Base-by-base conservation (phyloP, 2,329 filamentous ascomycete species). In the Elsinoe australis region DNA sequence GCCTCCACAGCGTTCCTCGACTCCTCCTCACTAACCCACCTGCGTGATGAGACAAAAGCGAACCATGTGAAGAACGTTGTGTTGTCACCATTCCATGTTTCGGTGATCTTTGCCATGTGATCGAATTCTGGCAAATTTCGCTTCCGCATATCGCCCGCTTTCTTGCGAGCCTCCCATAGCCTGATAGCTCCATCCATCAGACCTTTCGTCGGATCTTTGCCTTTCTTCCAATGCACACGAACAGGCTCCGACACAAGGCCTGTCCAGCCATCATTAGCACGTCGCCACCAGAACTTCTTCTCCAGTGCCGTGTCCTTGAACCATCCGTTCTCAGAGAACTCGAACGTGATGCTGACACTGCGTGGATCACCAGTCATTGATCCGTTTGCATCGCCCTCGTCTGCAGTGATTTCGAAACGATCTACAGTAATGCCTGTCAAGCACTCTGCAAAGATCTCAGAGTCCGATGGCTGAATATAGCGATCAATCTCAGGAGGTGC, bases 1-100 rank as follows among this genome's bases (percentile, higher is more conserved):
- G 79, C 73, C 66, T 79, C 76, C 18, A 64, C 67, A 5, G 81
- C 83, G 52, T 75, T 70, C 55, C 69, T 70, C 57, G 77, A 83
- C 73, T 94, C 85, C 66, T 86, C 83, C 2, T 79, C 82, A 38
- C 76, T 78, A 57, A 95, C 70, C 59, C 78, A 78, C 54, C 78
- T 54, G 80, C 86, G 53, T 75, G 79, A 63, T 9, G 67, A 69
- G 14, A 72, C 67, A 71, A 82, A 95, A 47, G 83, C 86, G 64
- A 95, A 95, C 77, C 83, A 92, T 50, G 81, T 79, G 64, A 95
- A 95, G 75, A 95, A 95, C 68, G 83, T 88, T 44, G 75, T 80
- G 55, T 67, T 65, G 42, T 54, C 54, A 29, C 38, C 66, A 59
- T 49, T 69, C 62, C 52, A 61, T 2, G 59, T 59, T 49, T 75